phyloP scores from a whole-genome alignment of 1,284 basidiomycete species.

The Peniophora sp. region DNA sequence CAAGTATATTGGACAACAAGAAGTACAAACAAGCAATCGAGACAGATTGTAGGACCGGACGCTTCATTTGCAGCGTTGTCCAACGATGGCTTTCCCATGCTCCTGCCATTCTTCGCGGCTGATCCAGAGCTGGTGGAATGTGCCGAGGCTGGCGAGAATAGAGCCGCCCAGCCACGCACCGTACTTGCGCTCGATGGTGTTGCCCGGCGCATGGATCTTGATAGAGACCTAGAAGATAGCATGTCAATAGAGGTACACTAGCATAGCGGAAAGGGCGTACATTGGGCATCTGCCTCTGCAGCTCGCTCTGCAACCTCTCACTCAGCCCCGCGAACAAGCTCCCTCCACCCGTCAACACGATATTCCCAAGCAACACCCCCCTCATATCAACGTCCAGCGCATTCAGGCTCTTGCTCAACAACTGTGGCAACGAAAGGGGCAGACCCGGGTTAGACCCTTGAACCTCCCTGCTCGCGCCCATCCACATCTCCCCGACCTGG shows the following conservation, averaged over 20 bases:
- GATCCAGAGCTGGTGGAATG: constrained; percentile 96
- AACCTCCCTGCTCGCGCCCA: constrained; percentile 65
- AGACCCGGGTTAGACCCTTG: constrained; percentile 61
- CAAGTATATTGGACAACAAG: too few relatives aligned
- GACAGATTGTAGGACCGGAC: neutral
- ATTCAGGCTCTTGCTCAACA: constrained; percentile 76
- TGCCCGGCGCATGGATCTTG: constrained; percentile 88
- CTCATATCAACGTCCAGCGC: constrained; percentile 90
- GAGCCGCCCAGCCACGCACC: constrained; percentile 92
- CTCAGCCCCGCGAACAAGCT: constrained; percentile 81
- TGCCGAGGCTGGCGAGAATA: constrained; percentile 87
- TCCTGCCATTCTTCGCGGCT: constrained; percentile 89
- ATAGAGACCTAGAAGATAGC: constrained; percentile 27
- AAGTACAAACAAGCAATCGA: neutral
- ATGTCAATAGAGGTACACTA: neutral
- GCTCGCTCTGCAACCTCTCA: constrained; percentile 80
- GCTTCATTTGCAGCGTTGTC: constrained; percentile 69
- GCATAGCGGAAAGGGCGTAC: constrained; percentile 53
- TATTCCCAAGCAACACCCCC: constrained; percentile 83
- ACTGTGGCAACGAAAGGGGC: constrained; percentile 67
- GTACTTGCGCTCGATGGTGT: constrained; percentile 81
- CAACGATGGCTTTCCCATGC: constrained; percentile 70
- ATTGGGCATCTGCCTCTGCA: constrained; percentile 72
- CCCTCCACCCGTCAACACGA: constrained; percentile 92
- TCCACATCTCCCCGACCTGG: constrained; percentile 84